phyloP scores from a whole-genome alignment of 1,284 basidiomycete genomes.

The Microstroma glucosiphilum region DNA sequence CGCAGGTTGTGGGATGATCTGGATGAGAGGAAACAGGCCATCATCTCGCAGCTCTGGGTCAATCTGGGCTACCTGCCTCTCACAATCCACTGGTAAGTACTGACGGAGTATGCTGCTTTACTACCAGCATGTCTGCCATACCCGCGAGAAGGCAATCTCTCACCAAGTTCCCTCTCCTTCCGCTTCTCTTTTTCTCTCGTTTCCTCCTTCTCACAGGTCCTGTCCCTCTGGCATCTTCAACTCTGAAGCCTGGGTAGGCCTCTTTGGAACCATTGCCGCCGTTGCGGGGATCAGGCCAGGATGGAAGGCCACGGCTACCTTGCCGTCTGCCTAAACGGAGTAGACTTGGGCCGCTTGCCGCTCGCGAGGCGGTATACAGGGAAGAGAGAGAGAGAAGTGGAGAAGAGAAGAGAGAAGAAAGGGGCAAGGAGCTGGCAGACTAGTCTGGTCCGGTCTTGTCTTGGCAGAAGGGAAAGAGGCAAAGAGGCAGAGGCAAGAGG shows the following conservation, averaged over 20 bases:
- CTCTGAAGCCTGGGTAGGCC: slow-evolving; percentile 42
- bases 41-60: slow-evolving; percentile 66
- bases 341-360: too few species aligned
- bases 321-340: not conserved
- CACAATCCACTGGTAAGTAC: slow-evolving; percentile 70
- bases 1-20: slow-evolving; percentile 45
- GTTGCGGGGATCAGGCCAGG: slow-evolving; percentile 37
- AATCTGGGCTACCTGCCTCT: slow-evolving; percentile 72
- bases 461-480: too few species aligned
- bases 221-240: slow-evolving; percentile 31
- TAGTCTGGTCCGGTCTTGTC: too few species aligned
- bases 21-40: slow-evolving; percentile 60
- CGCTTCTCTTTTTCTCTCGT: not conserved
- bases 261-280: slow-evolving; percentile 48
- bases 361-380: too few species aligned
- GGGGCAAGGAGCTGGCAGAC: too few species aligned
- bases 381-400: too few species aligned
- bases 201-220: slow-evolving; percentile 16
- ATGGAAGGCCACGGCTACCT: slow-evolving; percentile 37
- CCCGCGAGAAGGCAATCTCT: not conserved
- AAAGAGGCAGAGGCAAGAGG: too few species aligned
- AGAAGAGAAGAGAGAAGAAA: too few species aligned
- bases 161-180: not conserved
- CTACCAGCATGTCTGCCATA: not conserved
- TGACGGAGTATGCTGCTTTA: not conserved